These are phyloP conservation scores for Suillus subalutaceus DNA, from an alignment of 768 basidiomycete species.

Conservation along the genomic window DNA sequence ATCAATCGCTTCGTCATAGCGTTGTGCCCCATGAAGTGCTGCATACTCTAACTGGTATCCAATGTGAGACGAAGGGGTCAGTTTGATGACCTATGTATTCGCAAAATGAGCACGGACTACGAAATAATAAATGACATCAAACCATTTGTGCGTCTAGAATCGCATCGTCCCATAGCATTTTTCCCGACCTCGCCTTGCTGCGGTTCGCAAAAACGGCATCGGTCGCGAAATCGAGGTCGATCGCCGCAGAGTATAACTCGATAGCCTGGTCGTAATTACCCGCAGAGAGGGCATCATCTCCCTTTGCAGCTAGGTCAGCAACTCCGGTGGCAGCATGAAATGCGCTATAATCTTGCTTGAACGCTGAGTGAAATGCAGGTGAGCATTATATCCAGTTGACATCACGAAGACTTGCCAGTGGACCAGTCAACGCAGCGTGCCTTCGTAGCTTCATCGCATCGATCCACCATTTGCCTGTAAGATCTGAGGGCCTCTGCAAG, in stretches of 20 bases:
- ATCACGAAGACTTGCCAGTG: not conserved
- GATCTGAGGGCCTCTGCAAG: not conserved
- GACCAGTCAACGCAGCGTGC: not conserved
- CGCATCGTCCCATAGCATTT: slow-evolving; percentile 1
- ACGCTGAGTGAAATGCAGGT: not conserved
- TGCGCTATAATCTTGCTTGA: not conserved
- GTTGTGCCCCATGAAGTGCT: not conserved
- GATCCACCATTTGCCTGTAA: not conserved
- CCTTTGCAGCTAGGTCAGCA: not conserved
- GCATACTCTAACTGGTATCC: not conserved
- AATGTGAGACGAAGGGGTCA: not conserved
- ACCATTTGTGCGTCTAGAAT: not conserved
- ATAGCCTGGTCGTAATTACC: not conserved
- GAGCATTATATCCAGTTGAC: not conserved
- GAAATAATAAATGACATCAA: not conserved
- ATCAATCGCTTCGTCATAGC: not conserved
- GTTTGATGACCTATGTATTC: not conserved
- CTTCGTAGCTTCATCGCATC: not conserved
- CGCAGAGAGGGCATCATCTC: not conserved
- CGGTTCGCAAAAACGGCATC: not conserved
- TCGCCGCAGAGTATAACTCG: not conserved
- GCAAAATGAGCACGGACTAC: not conserved
- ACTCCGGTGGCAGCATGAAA: not conserved
- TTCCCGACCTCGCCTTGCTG: not conserved
- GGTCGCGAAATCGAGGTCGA: not conserved